phyloP scores from a whole-genome alignment of 2,329 filamentous ascomycete species.

The Fusarium liriodendri region DNA sequence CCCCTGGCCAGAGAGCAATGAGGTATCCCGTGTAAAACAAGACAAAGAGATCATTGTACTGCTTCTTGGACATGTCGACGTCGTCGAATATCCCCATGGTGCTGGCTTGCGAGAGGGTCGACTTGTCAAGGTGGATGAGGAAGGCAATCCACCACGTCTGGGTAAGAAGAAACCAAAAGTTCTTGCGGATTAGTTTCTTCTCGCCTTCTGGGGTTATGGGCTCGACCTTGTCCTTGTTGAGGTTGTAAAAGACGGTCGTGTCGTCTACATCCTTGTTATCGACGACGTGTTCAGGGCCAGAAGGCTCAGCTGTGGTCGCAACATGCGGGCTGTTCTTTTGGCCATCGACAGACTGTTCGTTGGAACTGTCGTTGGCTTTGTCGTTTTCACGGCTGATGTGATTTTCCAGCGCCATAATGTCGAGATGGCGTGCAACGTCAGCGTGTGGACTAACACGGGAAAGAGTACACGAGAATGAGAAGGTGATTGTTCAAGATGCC shows the following conservation, averaged over 20 bases:
- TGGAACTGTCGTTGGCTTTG: neutral
- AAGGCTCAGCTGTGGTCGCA: neutral
- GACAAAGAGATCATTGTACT: neutral
- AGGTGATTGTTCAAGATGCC: neutral
- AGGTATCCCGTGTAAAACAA: constrained; percentile 1
- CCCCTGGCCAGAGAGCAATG: neutral
- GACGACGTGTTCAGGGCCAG: neutral
- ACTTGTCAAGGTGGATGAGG: constrained; percentile 18
- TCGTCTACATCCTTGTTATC: neutral
- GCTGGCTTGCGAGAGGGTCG: constrained; percentile 10
- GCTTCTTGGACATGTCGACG: neutral
- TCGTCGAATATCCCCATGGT: constrained; percentile 16
- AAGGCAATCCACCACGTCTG: constrained; percentile 14
- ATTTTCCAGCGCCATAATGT: neutral
- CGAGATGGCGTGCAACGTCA: neutral
- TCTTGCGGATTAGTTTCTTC: neutral
- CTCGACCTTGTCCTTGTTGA: neutral
- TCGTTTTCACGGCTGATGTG: neutral
- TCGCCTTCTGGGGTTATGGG: neutral
- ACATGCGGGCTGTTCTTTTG: neutral
- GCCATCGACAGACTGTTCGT: neutral
- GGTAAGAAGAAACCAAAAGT: constrained; percentile 9
- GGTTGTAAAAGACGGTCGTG: neutral
- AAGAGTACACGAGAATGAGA: neutral
- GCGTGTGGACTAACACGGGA: neutral